Percentiles rank a stretch among this genome's conserved stretches.
Evolutionary conservation across 306 rosid genomes (phyloP).

Genomic region (Gynostemma pentaphyllum): DNA sequence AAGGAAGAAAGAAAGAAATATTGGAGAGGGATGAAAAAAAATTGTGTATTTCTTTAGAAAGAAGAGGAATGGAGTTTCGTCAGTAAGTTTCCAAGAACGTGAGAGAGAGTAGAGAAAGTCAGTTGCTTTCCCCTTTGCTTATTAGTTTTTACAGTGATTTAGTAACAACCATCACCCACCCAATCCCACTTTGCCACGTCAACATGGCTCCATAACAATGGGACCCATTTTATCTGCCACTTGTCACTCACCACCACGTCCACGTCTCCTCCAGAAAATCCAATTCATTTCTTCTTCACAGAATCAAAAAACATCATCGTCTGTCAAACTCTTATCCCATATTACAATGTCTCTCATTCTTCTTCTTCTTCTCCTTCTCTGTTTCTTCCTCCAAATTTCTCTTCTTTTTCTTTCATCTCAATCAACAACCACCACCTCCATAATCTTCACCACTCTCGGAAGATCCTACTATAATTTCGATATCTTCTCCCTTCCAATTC

Average conservation of each 20-base stretch:
- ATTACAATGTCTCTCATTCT: neutral
- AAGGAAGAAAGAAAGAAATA: neutral
- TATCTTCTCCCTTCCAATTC: constrained; percentile 43
- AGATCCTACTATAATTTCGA: constrained; percentile 48
- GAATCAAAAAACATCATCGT: too few species aligned
- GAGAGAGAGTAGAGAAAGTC: neutral
- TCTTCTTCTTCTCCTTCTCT: neutral
- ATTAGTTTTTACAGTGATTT: too few species aligned
- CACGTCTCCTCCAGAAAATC: neutral
- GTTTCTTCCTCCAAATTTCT: neutral
- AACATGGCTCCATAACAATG: neutral
- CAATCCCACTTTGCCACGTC: neutral
- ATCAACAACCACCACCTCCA: constrained; percentile 21
- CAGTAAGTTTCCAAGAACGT: neutral
- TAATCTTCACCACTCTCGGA: constrained; percentile 68
- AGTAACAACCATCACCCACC: neutral
- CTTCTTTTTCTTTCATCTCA: neutral
- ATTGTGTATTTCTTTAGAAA: too few species aligned
- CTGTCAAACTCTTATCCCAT: too few species aligned
- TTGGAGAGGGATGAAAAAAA: neutral
- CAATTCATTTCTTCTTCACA: too few species aligned
- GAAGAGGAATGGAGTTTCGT: neutral
- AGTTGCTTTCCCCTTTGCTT: neutral
- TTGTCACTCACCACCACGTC: neutral
- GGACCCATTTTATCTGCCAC: constrained; percentile 2